Base-by-base conservation (phyloP, 176 grass and related monocot genomes). In the Secale cereale region DNA sequence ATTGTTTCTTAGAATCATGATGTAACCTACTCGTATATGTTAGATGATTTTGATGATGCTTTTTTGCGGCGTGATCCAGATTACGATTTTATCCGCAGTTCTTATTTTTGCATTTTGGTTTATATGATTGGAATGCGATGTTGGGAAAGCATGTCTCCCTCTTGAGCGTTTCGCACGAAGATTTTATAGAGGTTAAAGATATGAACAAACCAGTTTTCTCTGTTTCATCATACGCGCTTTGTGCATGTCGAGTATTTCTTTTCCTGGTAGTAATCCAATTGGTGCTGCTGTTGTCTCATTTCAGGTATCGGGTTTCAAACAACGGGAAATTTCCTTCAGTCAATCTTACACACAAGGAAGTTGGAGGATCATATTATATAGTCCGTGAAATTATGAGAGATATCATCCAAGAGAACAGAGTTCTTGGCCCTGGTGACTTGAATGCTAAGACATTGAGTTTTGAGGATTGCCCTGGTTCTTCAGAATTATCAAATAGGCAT, bases 351-450 rank as follows among this genome's bases (percentile, higher is more conserved):
- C 97, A 98, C 13, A 98, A 95, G 88, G 93, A 96, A 91, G 93
- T 95, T 69, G 97, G 97, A 74, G 97, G 97, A 27, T 98, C 97
- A 10, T 98, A 94, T 48, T 98, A 98, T 86, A 98, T 88, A 73
- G 88, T 98, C 66, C 94, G 97, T 69, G 93, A 98, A 65, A 95
- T 98, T 63, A 82, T 98, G 77, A 86, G 97, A 76, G 97, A 98
- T 77, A 89, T 98, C 85, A 98, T 98, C 74, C 93, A 98, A 86
- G 93, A 98, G 82, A 98, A 98, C 84, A 94, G 76, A 69, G 82
- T 98, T 79, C 79, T 98, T 27, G 97, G 97, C 32, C 91, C 97
- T 80, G 97, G 97, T 25, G 89, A 89, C 46, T 88, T 93, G 82
- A 87, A 88, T 79, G 63, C 94, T 77, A 93, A 85, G 69, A n/a